Evolutionary conservation across 2,329 filamentous ascomycete species (phyloP).

Genomic region (Zymoseptoria brevis): DNA sequence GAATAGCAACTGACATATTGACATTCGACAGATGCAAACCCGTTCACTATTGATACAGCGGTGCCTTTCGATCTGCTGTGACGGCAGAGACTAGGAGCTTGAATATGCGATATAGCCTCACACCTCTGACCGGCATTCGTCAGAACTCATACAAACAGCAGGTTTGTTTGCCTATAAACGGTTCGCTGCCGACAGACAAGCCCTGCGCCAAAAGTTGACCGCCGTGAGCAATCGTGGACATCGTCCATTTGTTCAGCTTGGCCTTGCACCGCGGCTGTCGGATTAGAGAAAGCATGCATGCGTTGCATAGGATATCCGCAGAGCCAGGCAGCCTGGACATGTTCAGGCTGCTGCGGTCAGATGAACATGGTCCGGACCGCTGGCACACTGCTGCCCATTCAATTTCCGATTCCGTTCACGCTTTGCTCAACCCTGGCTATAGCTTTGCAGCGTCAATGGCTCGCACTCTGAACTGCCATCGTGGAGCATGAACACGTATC

Average conservation of each 20-base stretch:
- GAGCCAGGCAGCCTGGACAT: neutral
- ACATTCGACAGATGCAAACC: neutral
- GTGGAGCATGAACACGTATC: conserved; percentile 54
- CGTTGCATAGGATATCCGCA: neutral
- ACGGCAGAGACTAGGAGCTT: neutral
- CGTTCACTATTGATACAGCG: too few species aligned
- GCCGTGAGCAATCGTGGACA: neutral
- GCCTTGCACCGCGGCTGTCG: too few species aligned
- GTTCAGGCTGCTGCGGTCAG: neutral
- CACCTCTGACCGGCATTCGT: neutral
- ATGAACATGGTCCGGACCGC: neutral
- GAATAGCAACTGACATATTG: neutral
- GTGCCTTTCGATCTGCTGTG: neutral
- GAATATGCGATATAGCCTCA: neutral
- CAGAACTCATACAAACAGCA: neutral
- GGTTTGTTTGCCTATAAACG: neutral
- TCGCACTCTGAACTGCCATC: conserved; percentile 50
- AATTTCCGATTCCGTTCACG: neutral
- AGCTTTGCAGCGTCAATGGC: conserved; percentile 24
- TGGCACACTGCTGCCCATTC: conserved; percentile 1
- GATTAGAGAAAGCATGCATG: neutral
- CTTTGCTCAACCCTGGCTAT: conserved; percentile 3
- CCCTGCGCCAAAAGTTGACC: neutral
- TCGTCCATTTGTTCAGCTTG: neutral
- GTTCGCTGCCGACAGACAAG: neutral